These are phyloP conservation scores for Clathrus columnatus DNA, from an alignment of 768 basidiomycete genomes.

Conservation along the genomic window DNA sequence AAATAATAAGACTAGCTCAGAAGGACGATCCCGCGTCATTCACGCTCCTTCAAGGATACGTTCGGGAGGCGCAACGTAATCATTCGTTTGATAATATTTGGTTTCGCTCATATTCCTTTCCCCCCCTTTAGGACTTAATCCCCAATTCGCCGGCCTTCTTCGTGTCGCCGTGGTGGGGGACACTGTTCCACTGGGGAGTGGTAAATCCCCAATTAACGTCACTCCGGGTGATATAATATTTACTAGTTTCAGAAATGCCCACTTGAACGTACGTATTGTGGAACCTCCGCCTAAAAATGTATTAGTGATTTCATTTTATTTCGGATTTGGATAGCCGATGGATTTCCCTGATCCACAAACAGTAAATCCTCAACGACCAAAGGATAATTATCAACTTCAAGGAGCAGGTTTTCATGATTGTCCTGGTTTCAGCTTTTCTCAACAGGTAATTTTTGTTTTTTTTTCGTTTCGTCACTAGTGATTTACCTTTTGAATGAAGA, in stretches of 20 bases:
- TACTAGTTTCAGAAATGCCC: constrained; percentile 35
- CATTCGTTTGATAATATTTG: not conserved
- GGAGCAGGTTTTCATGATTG: constrained; percentile 36
- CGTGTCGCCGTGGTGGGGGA: constrained; percentile 27
- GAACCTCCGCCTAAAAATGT: too few relatives aligned
- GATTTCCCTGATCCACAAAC: constrained; percentile 34
- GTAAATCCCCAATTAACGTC: constrained; percentile 26
- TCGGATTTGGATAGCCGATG: constrained; percentile 22
- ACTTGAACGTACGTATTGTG: constrained; percentile 29
- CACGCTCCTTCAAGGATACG: constrained; percentile 37
- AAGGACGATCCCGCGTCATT: constrained; percentile 25
- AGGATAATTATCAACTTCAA: constrained; percentile 21
- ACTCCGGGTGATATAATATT: constrained; percentile 35
- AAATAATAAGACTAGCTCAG: constrained; percentile 30
- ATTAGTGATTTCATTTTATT: too few relatives aligned
- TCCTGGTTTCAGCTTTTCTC: constrained; percentile 21
- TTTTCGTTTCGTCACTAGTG: not conserved
- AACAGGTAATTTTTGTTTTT: not conserved
- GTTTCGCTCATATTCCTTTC: not conserved
- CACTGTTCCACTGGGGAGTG: constrained; percentile 28
- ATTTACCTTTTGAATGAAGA: constrained; percentile 24
- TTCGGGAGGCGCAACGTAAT: constrained; percentile 43
- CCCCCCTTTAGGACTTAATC: not conserved
- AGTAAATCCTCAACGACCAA: constrained; percentile 33
- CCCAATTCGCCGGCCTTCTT: constrained; percentile 31